Conservation (phyloP, 2,329 filamentous ascomycete genomes). For the Cercospora brassicicola region DNA sequence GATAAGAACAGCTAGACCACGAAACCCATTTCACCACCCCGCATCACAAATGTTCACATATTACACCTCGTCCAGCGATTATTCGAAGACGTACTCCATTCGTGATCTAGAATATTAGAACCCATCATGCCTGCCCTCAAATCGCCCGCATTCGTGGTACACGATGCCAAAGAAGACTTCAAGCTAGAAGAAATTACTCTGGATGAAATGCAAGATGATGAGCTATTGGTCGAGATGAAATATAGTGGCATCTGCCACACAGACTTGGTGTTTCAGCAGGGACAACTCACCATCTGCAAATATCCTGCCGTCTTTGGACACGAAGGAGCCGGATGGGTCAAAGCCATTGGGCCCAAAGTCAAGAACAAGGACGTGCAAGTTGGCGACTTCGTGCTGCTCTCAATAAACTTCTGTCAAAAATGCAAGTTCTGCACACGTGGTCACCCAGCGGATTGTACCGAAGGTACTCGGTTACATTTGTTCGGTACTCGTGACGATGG, state of each 20-base stretch:
- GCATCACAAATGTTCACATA: neutral
- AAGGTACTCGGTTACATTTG: neutral
- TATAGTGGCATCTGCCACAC: conserved; percentile 30
- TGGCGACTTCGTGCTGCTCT: neutral
- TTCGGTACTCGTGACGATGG: neutral
- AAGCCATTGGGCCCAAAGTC: neutral
- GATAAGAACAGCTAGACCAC: neutral
- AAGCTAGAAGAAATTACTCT: conserved; percentile 24
- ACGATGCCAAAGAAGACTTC: conserved; percentile 24
- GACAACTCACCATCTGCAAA: neutral
- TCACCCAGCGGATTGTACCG: neutral
- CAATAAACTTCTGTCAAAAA: neutral
- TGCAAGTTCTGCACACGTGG: neutral
- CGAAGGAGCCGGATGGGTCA: neutral
- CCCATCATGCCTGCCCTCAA: neutral
- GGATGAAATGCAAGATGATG: conserved; percentile 22
- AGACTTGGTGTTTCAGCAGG: conserved; percentile 26
- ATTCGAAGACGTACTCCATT: neutral
- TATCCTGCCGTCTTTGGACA: neutral
- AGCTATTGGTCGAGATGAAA: conserved; percentile 28
- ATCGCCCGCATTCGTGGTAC: conserved; percentile 18
- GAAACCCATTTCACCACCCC: neutral
- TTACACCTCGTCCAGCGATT: neutral
- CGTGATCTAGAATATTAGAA: neutral
- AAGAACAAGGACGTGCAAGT: neutral